Evolutionary conservation across 179 eudicot genomes (phyloP), one percentile per base, ranked within the genome.

Genomic region (Beta lomatogona): DNA sequence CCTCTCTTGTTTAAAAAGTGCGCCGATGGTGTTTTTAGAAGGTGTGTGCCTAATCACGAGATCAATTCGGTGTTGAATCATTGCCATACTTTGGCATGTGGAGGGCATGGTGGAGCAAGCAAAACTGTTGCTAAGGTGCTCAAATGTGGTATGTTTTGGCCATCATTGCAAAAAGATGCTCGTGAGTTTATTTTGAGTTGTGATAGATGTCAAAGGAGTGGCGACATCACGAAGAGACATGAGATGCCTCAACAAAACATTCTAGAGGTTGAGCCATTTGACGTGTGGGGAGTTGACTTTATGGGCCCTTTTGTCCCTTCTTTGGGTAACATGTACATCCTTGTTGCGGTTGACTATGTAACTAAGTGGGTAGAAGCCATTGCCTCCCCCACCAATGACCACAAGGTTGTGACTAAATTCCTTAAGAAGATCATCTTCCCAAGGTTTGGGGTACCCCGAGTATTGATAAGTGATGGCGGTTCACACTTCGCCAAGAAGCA

Each of bases 381-480:
- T 36, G n/a, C 71, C 4, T 31, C 71, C 0, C 71, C 46, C 8
- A 36, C 71, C 19, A 67, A 67, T 67, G 71, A 67, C 15, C 71
- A 31, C 1, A 36, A 67, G 48, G 46, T 67, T 6, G 48, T 41
- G 4, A 3, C 31, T n/a, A 25, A 25, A 12, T 14, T 65, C 6
- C 45, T 65, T 1, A 65, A 65, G 6, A 65, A 13, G 48, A 25
- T 31, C 1, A 67, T 36, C 9, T 67, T 67, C 15, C 71, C 70
- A 7, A 9, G 31, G 1, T 63, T n/a, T 5, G 31, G 67, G 9
- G 36, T 4, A 3, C 67, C 31, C 16, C 16, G 18, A 18, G 19
- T 25, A 4, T 28, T 31, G 16, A 65, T 80, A 3, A 77, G 80
- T 82, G 71, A 82, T 60, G 54, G 36, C 4, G 77, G 77, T 0